Percentiles rank a stretch among this genome's conserved stretches.
phyloP scores from a whole-genome alignment of 371 early-diverging fungal genomes.

The Lichtheimia ornata region DNA sequence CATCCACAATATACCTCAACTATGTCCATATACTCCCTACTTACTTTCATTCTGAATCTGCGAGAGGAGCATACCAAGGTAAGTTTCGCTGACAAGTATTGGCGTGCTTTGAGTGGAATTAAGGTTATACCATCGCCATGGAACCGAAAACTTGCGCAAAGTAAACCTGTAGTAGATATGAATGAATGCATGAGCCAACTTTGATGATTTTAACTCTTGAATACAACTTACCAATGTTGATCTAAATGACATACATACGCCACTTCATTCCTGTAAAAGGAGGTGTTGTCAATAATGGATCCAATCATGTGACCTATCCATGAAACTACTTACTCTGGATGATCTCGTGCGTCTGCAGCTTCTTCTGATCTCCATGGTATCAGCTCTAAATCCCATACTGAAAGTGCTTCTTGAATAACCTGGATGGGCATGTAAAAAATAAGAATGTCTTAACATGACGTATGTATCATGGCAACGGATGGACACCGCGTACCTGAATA shows the following conservation, averaged over 20 bases:
- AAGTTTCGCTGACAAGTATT: constrained; percentile 63
- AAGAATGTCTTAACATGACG: not conserved
- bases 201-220: no score
- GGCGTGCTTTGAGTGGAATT: constrained; percentile 59
- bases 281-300: not conserved
- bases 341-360: constrained; percentile 39
- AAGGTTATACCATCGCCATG: constrained; percentile 74
- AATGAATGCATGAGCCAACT: not conserved
- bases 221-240: constrained; percentile 46
- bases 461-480: not conserved
- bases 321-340: constrained; percentile 53
- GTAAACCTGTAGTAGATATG: constrained; percentile 55
- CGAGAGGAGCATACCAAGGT: constrained; percentile 61
- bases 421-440: constrained; percentile 5
- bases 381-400: constrained; percentile 68
- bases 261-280: constrained; percentile 28
- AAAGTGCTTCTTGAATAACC: constrained; percentile 68
- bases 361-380: constrained; percentile 57
- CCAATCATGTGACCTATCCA: not conserved
- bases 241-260: constrained; percentile 68
- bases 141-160: constrained; percentile 62
- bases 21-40: constrained; percentile 32
- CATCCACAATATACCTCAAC: constrained; percentile 13
- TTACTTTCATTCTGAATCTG: constrained; percentile 69
- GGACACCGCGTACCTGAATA: constrained; percentile 55